These are phyloP conservation scores for Ogataea wickerhamii DNA, from an alignment of 805 yeast species.

Conservation along the genomic window DNA sequence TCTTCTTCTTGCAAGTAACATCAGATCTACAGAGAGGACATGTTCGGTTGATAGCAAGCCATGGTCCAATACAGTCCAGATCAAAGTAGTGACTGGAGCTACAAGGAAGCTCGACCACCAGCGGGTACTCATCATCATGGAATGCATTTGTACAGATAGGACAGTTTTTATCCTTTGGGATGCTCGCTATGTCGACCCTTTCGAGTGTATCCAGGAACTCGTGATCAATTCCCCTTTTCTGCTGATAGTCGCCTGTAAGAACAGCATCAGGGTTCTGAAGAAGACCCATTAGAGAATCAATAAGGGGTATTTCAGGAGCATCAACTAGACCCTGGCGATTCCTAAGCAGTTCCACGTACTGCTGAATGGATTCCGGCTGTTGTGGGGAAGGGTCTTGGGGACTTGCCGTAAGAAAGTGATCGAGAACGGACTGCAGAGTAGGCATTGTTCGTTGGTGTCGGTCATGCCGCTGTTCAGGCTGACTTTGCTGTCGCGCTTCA, in stretches of 20 bases:
- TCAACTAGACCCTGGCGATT: background rate
- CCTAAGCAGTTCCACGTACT: background rate
- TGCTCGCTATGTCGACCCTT: constrained; percentile 47
- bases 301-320: background rate
- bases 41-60: constrained; percentile 71
- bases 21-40: constrained; percentile 88
- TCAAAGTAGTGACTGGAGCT: constrained; percentile 69
- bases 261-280: constrained; percentile 11
- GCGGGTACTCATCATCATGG: constrained; percentile 69
- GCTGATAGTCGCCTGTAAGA: constrained; percentile 3
- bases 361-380: background rate
- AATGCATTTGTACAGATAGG: constrained; percentile 80
- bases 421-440: constrained; percentile 8
- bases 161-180: constrained; percentile 57
- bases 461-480: background rate
- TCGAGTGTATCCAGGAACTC: constrained; percentile 74
- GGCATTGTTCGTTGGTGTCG: constrained; percentile 4
- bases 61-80: constrained; percentile 84
- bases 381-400: background rate
- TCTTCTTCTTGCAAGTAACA: constrained; percentile 45
- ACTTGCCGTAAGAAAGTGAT: constrained; percentile 5
- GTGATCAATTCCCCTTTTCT: constrained; percentile 54
- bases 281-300: constrained; percentile 9
- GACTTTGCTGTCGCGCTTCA: background rate
- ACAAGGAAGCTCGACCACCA: constrained; percentile 76